Base-by-base conservation (phyloP, 495 filamentous ascomycete species). In the Endocarpon pusillum region DNA sequence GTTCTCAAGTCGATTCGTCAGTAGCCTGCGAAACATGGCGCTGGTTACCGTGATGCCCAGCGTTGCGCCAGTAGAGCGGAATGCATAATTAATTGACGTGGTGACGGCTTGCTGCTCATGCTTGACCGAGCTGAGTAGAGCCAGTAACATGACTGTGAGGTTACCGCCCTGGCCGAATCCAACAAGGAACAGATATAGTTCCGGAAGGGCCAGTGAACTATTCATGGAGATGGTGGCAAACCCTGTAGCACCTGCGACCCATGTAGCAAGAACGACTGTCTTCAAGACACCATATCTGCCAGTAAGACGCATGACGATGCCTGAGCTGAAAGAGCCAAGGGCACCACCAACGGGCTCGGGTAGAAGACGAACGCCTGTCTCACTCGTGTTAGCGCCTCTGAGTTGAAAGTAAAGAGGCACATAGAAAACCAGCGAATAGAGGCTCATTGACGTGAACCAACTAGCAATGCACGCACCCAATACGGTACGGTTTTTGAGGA, bases 81-180 rank as follows among this genome's bases (percentile, higher is more conserved):
- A 86, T 2, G 78, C 77, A 42, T 83, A 93, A 0, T 73, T 82
- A 2, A 80, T 77, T 0, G 79, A 83, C 2, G 85, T 93, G 38
- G 83, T 70, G 22, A 89, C 77, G 4, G 86, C 85, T 46, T 93
- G 86, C 36, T 87, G 63, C 4, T 75, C 58, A 48, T 86, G 81
- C 29, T 79, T 74, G 19, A 92, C 83, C 0, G 82, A 73, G 3
- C 78, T 70, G 21, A 94, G 79, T 28, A 83, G 70, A 0, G 80
- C 76, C 7, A 93, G 64, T 21, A 93, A 58, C 0, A 76, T 84
- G 20, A 82, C 62, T 7, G 81, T 91, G 21, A 94, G 64, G 57
- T 79, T 80, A 29, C 71, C 75, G 15, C 81, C 80, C 31, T 89
- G 81, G 3, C 78, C 76, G 1, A 58, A 46, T 8, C 86, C 85